Evolutionary conservation across 2,329 filamentous ascomycete species (phyloP).

Genomic region (Venturiaceae sp.): DNA sequence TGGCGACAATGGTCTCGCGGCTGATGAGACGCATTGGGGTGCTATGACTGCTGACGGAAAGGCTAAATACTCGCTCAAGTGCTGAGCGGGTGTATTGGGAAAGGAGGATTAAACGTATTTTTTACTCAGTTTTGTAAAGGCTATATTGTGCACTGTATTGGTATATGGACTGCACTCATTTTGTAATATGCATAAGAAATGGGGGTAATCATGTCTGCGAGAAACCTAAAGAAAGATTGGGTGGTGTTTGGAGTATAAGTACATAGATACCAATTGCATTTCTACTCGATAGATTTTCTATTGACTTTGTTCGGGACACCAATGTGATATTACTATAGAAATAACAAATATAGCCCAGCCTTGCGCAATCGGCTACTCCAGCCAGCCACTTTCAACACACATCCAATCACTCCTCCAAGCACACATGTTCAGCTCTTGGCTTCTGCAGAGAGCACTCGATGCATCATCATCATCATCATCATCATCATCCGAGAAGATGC

Average conservation of each 20-base stretch:
- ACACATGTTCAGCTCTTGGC: neutral
- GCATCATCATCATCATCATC: no score
- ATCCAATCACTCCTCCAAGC: neutral
- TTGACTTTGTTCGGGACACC: no score
- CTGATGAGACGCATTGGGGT: conserved; percentile 61
- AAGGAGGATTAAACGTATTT: neutral
- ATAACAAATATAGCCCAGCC: no score
- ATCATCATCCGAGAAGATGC: neutral
- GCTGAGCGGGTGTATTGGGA: conserved; percentile 16
- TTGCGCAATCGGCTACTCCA: neutral
- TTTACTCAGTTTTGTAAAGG: no score
- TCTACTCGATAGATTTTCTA: neutral
- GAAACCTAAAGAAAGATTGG: no score
- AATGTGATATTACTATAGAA: no score
- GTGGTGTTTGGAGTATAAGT: no score
- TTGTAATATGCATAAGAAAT: neutral
- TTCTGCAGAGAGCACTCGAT: neutral
- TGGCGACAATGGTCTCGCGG: conserved; percentile 52
- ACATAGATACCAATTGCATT: neutral
- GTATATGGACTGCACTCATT: no score
- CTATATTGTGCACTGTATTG: no score
- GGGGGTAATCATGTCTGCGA: neutral
- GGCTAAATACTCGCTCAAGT: conserved; percentile 45
- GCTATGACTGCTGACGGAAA: conserved; percentile 51
- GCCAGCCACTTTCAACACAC: neutral